Base-by-base conservation (phyloP, 73 alveolate species). In the Tetrahymena borealis region DNA sequence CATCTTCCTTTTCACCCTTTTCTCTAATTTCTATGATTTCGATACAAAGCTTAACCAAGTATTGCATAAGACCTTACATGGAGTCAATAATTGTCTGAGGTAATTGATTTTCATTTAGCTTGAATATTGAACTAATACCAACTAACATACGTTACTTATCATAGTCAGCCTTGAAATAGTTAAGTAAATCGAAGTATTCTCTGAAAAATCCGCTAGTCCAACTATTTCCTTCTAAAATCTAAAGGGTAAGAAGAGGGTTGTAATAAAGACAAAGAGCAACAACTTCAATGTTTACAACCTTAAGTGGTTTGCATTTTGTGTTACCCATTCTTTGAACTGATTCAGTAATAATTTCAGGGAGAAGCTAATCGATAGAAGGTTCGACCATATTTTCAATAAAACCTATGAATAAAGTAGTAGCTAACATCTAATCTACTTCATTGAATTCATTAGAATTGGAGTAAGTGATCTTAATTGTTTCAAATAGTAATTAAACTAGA, bases 251-350 rank as follows among this genome's bases (percentile, higher is more conserved):
- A 36, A 28, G 32, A n/a, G 97, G 90, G 79, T 96, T 96, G 94
- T 96, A 96, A 94, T 96, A 96, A 90, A 96, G 79, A 15, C 96
- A 91, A 96, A 96, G 92, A 20, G 95, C 91, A n/a, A 96, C 24
- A n/a, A 96, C 93, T 90, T 96, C 96, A 9, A 96, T 32, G 40
- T 95, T 38, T 78, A 94, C 92, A 37, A 96, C 92, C 92, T 79
- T 94, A 92, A 91, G 92, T 78, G 90, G 90, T 90, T 96, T 10
- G 96, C 91, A 40, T 78, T 35, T 36, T 79, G 91, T 78, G 78
- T 78, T 41, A 78, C 78, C 38, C 43, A 91, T 39, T 95, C 78
- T 40, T 95, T 95, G 33, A 28, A 35, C n/a, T 90, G 79, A 42
- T 93, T 28, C 24, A 79, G 78, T 28, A 90, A 60, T 93, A 32